Evolutionary conservation across 345 rosid genomes (phyloP).

Genomic region (Hirschfeldia incana): DNA sequence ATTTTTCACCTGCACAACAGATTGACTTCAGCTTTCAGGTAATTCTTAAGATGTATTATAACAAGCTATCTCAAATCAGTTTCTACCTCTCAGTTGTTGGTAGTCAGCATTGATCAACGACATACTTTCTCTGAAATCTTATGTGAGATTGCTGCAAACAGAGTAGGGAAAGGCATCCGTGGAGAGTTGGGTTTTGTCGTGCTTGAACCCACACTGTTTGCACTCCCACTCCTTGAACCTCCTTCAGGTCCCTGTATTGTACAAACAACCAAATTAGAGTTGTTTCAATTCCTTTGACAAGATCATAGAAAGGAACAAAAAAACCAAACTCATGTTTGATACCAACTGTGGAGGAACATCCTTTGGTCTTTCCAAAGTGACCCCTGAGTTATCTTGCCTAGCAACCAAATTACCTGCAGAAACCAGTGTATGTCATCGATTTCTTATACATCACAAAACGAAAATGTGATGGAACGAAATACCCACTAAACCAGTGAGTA

Average conservation of each 20-base stretch:
- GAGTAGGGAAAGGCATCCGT: slow-evolving; percentile 85
- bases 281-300: not conserved
- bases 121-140: slow-evolving; percentile 66
- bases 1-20: slow-evolving; percentile 54
- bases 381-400: slow-evolving; percentile 56
- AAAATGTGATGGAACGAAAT: slow-evolving; percentile 31
- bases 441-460: slow-evolving; percentile 21
- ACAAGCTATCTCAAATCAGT: slow-evolving; percentile 7
- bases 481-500: slow-evolving; percentile 41
- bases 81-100: slow-evolving; percentile 66
- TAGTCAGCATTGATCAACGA: slow-evolving; percentile 50
- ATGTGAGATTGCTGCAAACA: slow-evolving; percentile 78
- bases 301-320: not conserved
- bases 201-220: slow-evolving; percentile 62
- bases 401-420: slow-evolving; percentile 51
- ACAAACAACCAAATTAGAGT: not conserved
- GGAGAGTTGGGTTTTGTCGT: slow-evolving; percentile 66
- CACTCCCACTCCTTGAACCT: slow-evolving; percentile 46
- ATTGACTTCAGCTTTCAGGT: not conserved
- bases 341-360: slow-evolving; percentile 23
- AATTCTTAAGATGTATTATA: not conserved
- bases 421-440: slow-evolving; percentile 44
- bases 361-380: slow-evolving; percentile 48
- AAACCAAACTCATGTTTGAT: slow-evolving; percentile 28
- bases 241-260: slow-evolving; percentile 42